Conservation (phyloP, 2,329 filamentous ascomycete species). For the Rhinocladiella mackenziei region DNA sequence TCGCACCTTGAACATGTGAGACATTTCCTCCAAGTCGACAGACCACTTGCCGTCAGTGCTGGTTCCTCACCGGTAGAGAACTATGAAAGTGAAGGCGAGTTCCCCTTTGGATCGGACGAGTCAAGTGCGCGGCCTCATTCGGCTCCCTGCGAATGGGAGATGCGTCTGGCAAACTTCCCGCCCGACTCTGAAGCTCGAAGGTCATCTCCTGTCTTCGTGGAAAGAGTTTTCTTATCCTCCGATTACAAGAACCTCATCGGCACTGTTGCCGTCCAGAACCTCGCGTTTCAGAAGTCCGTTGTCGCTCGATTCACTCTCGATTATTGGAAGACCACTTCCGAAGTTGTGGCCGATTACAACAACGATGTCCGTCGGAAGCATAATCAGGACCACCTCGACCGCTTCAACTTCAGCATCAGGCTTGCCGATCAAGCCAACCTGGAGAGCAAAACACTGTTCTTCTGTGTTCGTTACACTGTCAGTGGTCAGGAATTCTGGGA, state of each 20-base stretch:
- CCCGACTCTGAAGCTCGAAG: conserved; percentile 58
- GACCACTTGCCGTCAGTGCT: conserved; percentile 92
- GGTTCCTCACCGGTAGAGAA: conserved; percentile 85
- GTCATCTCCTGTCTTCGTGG: conserved; percentile 65
- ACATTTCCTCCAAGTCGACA: conserved; percentile 90
- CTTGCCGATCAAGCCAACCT: conserved; percentile 86
- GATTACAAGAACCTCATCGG: conserved; percentile 87
- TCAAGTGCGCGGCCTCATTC: conserved; percentile 40
- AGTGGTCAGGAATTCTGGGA: conserved; percentile 89
- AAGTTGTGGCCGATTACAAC: conserved; percentile 83
- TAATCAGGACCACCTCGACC: conserved; percentile 63
- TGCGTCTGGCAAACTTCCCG: conserved; percentile 80
- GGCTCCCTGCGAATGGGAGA: conserved; percentile 76
- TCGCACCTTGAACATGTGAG: conserved; percentile 92
- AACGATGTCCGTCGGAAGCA: conserved; percentile 69
- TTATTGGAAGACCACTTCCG: conserved; percentile 98
- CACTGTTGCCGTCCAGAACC: conserved; percentile 76
- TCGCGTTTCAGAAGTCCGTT: conserved; percentile 84
- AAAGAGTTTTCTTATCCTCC: conserved; percentile 78
- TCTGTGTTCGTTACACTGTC: conserved; percentile 85
- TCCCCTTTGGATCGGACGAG: conserved; percentile 67
- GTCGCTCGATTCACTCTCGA: conserved; percentile 94
- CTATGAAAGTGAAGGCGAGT: conserved; percentile 83
- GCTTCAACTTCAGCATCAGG: conserved; percentile 93
- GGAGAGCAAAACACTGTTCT: conserved; percentile 85